Evolutionary conservation across 345 rosid genomes (phyloP).

Genomic region (Firmiana major): DNA sequence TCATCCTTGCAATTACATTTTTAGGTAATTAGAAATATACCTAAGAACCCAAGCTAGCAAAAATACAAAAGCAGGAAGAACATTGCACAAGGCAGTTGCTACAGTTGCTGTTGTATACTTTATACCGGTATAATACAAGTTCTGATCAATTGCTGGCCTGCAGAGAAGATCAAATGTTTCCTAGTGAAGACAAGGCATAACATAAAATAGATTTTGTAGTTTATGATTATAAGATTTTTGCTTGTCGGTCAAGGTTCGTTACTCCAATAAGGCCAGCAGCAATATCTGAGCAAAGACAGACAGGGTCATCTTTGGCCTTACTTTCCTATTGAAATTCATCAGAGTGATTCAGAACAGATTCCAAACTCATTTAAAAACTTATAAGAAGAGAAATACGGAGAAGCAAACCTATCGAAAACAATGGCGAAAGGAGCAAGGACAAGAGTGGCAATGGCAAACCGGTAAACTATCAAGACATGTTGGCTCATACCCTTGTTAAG

Average conservation of each 20-base stretch:
- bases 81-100: slow-evolving; percentile 67
- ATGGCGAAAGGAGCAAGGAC: slow-evolving; percentile 75
- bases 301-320: slow-evolving; percentile 74
- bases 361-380: neutral
- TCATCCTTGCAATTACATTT: neutral
- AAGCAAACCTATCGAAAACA: slow-evolving; percentile 53
- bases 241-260: neutral
- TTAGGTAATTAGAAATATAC: slow-evolving; percentile 26
- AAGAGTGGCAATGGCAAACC: slow-evolving; percentile 56
- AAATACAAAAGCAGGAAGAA: slow-evolving; percentile 84
- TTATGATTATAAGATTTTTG: neutral
- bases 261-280: slow-evolving; percentile 14
- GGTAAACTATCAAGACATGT: slow-evolving; percentile 61
- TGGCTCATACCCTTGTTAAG: slow-evolving; percentile 42
- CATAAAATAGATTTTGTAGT: neutral
- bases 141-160: slow-evolving; percentile 69
- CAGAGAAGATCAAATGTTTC: neutral
- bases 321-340: slow-evolving; percentile 44
- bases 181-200: neutral
- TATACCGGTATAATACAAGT: slow-evolving; percentile 72
- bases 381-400: neutral
- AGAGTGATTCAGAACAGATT: neutral
- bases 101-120: slow-evolving; percentile 83
- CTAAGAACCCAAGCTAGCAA: slow-evolving; percentile 76
- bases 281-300: slow-evolving; percentile 56